phyloP scores from a whole-genome alignment of 352 stramenopile genomes.

The Phytopythium boreale region DNA sequence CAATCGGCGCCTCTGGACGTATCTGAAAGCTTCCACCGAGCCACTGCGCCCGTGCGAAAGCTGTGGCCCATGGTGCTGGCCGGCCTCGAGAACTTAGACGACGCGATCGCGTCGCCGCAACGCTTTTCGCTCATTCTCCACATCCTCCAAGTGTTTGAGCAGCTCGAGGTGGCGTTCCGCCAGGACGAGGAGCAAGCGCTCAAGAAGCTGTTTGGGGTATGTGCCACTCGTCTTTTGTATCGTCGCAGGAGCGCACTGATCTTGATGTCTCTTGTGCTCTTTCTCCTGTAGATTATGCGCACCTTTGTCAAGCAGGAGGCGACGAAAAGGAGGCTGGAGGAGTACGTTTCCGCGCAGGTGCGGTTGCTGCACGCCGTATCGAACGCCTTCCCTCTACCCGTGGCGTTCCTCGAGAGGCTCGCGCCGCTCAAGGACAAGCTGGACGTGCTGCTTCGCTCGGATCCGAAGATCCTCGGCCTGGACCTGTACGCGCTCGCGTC shows the following conservation, averaged over 20 bases:
- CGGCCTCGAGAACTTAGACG: conserved; percentile 40
- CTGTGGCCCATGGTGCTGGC: conserved; percentile 48
- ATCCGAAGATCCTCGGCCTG: conserved; percentile 68
- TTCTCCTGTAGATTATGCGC: conserved; percentile 30
- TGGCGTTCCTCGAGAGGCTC: conserved; percentile 31
- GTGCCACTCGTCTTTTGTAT: not conserved
- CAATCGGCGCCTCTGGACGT: conserved; percentile 9
- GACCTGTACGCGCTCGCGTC: conserved; percentile 64
- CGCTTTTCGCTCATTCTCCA: conserved; percentile 68
- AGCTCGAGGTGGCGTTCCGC: conserved; percentile 40
- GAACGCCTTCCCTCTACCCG: conserved; percentile 34
- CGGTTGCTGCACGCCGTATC: conserved; percentile 48
- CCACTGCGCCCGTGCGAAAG: conserved; percentile 36
- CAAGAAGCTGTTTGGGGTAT: conserved; percentile 36
- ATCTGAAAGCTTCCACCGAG: conserved; percentile 29
- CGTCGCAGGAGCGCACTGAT: not conserved
- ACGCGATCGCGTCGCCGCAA: conserved; percentile 47
- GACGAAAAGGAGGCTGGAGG: conserved; percentile 40
- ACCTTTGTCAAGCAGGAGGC: conserved; percentile 52
- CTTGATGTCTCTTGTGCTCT: not conserved
- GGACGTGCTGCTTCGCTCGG: conserved; percentile 58
- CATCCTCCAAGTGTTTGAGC: conserved; percentile 58
- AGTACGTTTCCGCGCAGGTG: conserved; percentile 36
- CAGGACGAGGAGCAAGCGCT: conserved; percentile 30
- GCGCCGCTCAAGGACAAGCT: conserved; percentile 42